phyloP scores from a whole-genome alignment of 805 yeast genomes.

The Cyberlindnera japonica region DNA sequence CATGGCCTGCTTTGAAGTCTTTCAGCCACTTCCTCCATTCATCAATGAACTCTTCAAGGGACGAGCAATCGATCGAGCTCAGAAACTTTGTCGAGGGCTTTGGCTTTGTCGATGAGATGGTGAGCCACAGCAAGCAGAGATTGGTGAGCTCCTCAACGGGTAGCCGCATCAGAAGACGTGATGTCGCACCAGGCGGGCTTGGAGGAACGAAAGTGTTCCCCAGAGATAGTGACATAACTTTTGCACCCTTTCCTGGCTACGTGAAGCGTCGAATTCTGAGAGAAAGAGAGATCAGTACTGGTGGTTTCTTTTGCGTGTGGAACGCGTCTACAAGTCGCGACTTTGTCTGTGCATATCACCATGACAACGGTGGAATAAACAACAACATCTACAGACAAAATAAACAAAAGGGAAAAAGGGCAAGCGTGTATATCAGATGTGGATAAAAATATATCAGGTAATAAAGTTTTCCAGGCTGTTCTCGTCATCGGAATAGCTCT shows the following conservation, averaged over 20 bases:
- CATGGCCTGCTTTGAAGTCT: slow-evolving; percentile 4
- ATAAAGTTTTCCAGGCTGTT: slow-evolving; percentile 10
- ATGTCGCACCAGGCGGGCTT: slow-evolving; percentile 12
- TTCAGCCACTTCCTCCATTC: slow-evolving; percentile 10
- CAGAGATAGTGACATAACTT: slow-evolving; percentile 12
- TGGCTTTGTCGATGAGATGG: slow-evolving; percentile 22
- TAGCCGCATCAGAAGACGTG: slow-evolving; percentile 18
- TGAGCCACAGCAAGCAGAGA: slow-evolving; percentile 24
- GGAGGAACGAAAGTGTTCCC: slow-evolving; percentile 23
- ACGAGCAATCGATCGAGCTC: slow-evolving; percentile 6
- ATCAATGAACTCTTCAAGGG: slow-evolving; percentile 8
- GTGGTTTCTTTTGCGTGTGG: too few species aligned
- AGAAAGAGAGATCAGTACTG: too few species aligned
- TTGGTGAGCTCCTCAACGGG: slow-evolving; percentile 21
- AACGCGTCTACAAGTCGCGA: too few species aligned
- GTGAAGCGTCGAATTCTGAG: too few species aligned
- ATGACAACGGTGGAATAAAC: too few species aligned
- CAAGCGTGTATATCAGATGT: too few species aligned
- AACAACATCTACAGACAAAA: too few species aligned
- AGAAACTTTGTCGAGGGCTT: slow-evolving; percentile 11
- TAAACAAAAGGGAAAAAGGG: too few species aligned
- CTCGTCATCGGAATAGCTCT: slow-evolving; percentile 15
- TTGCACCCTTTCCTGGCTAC: not conserved
- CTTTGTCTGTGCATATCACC: too few species aligned
- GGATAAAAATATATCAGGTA: too few species aligned